These are phyloP conservation scores for Stephania japonica DNA, from an alignment of 164 flowering plant species.

Conservation along the genomic window DNA sequence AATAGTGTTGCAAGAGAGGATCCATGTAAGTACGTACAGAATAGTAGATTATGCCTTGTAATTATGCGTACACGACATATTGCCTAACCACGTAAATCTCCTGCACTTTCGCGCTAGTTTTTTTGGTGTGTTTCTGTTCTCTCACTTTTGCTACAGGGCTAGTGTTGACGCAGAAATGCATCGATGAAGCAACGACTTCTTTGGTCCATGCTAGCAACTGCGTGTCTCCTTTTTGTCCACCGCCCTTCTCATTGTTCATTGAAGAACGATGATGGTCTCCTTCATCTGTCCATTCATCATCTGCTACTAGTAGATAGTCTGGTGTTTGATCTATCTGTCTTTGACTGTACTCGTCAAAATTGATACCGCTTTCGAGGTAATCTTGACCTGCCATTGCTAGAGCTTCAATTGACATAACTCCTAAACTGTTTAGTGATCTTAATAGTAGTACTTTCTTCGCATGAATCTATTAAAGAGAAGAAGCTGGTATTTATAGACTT, in stretches of 20 bases:
- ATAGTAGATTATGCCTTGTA: no score
- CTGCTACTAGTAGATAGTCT: background rate
- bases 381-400: slow-evolving; percentile 1
- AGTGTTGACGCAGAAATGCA: background rate
- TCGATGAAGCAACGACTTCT: background rate
- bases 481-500: background rate
- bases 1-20: no score
- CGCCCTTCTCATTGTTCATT: background rate
- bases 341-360: background rate
- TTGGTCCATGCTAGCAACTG: background rate
- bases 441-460: background rate
- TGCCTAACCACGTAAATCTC: background rate
- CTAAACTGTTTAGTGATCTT: background rate
- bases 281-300: background rate
- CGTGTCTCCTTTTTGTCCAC: background rate
- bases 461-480: background rate
- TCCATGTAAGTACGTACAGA: no score
- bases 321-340: background rate
- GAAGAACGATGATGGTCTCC: background rate
- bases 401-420: background rate
- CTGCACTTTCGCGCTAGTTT: background rate
- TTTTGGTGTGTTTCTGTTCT: background rate
- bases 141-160: background rate
- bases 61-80: background rate
- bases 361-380: background rate